These are phyloP conservation scores for Termitomyces sp. DNA, from an alignment of 768 basidiomycete species.

Conservation along the genomic window DNA sequence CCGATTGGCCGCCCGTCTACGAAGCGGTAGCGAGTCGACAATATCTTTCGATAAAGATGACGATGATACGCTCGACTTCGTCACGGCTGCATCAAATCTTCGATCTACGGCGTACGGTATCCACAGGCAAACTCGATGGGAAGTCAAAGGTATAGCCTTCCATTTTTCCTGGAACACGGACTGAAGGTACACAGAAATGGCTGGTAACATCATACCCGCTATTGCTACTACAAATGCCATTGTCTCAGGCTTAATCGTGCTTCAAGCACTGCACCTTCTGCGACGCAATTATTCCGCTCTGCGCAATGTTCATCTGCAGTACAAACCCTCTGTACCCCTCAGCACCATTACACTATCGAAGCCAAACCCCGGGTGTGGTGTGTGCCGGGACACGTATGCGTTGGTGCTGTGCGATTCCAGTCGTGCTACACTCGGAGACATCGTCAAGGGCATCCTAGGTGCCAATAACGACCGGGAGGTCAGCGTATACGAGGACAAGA, in stretches of 20 bases:
- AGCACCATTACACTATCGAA: conserved; percentile 57
- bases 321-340: conserved; percentile 75
- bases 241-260: conserved; percentile 89
- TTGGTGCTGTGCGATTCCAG: conserved; percentile 69
- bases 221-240: conserved; percentile 99
- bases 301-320: conserved; percentile 75
- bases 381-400: conserved; percentile 84
- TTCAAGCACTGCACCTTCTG: conserved; percentile 85
- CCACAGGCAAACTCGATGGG: conserved; percentile 85
- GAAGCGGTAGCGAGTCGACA: conserved; percentile 52
- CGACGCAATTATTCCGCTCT: conserved; percentile 55
- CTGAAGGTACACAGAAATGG: conserved; percentile 68
- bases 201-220: conserved; percentile 98
- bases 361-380: conserved; percentile 76
- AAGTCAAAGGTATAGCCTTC: conserved; percentile 75
- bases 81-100: conserved; percentile 91
- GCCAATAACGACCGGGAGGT: conserved; percentile 52
- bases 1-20: conserved; percentile 65
- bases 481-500: conserved; percentile 81
- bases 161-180: neutral
- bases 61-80: conserved; percentile 94
- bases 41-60: conserved; percentile 98
- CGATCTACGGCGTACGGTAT: conserved; percentile 91
- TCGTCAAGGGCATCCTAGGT: conserved; percentile 66
- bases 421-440: conserved; percentile 62